phyloP scores from a whole-genome alignment of 306 rosid genomes.

The Leucaena leucocephala region DNA sequence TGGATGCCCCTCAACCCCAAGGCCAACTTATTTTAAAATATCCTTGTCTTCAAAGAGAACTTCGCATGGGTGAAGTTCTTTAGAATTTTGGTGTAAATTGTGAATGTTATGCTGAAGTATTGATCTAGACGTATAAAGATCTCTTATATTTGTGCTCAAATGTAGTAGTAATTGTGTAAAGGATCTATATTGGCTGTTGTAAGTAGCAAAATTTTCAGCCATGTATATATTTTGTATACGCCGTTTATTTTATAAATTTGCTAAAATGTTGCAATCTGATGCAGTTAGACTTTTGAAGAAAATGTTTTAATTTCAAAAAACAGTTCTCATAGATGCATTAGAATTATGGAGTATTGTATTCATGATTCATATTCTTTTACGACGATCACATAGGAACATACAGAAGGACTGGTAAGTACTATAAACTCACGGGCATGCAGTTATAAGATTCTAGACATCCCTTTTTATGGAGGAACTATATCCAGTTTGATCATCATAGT shows the following conservation, averaged over 20 bases:
- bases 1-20: slow-evolving; percentile 80
- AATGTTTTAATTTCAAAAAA: background rate
- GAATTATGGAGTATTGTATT: background rate
- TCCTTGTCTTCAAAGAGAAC: slow-evolving; percentile 51
- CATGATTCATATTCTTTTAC: slow-evolving; percentile 10
- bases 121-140: background rate
- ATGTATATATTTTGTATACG: background rate
- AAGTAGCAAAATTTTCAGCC: slow-evolving; percentile 18
- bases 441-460: slow-evolving; percentile 37
- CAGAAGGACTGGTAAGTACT: background rate
- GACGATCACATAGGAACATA: slow-evolving; percentile 11
- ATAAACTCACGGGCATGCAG: background rate
- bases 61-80: slow-evolving; percentile 32
- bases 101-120: slow-evolving; percentile 31
- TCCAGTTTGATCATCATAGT: slow-evolving; percentile 56
- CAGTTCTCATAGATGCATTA: background rate
- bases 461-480: slow-evolving; percentile 63
- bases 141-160: background rate
- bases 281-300: background rate
- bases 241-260: background rate
- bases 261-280: background rate
- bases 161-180: background rate
- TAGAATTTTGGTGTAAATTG: slow-evolving; percentile 55
- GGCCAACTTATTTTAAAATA: slow-evolving; percentile 76
- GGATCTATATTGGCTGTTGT: slow-evolving; percentile 5